phyloP scores from a whole-genome alignment of 805 yeast genomes.

The Kuraishia molischiana region DNA sequence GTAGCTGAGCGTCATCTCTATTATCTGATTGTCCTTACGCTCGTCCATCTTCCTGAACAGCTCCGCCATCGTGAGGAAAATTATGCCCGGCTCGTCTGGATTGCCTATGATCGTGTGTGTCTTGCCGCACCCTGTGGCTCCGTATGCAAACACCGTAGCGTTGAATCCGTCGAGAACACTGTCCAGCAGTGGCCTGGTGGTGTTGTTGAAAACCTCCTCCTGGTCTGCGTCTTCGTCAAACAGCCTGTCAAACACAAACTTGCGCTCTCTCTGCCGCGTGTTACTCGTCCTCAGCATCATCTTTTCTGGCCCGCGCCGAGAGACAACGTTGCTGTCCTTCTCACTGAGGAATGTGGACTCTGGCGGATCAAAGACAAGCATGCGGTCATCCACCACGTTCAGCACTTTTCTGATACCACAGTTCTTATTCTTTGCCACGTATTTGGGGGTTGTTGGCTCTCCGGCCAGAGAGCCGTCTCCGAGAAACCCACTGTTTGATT shows the following conservation, averaged over 20 bases:
- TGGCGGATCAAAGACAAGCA: constrained; percentile 83
- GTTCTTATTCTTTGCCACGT: constrained; percentile 10
- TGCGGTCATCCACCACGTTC: constrained; percentile 73
- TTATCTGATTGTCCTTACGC: constrained; percentile 38
- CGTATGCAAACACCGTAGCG: constrained; percentile 91
- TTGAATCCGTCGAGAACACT: constrained; percentile 77
- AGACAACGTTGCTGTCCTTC: constrained; percentile 29
- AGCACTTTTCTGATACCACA: constrained; percentile 53
- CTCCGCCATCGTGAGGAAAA: constrained; percentile 70
- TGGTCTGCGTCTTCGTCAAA: constrained; percentile 64
- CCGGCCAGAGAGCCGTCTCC: constrained; percentile 39
- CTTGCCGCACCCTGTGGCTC: constrained; percentile 98
- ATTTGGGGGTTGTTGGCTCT: constrained; percentile 1
- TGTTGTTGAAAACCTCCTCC: constrained; percentile 51
- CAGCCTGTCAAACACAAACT: constrained; percentile 73
- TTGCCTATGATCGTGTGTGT: constrained; percentile 85
- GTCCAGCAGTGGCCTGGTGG: constrained; percentile 66
- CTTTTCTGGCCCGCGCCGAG: constrained; percentile 5
- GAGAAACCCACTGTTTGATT: constrained; percentile 23
- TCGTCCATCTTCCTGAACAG: constrained; percentile 54
- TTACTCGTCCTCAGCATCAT: constrained; percentile 10
- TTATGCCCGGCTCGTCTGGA: constrained; percentile 65
- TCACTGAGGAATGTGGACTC: constrained; percentile 50
- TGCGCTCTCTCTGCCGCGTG: constrained; percentile 56
- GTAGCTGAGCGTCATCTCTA: constrained; percentile 62